Conservation (phyloP, 2,329 filamentous ascomycete genomes). For the Fonsecaea pugnacius region DNA sequence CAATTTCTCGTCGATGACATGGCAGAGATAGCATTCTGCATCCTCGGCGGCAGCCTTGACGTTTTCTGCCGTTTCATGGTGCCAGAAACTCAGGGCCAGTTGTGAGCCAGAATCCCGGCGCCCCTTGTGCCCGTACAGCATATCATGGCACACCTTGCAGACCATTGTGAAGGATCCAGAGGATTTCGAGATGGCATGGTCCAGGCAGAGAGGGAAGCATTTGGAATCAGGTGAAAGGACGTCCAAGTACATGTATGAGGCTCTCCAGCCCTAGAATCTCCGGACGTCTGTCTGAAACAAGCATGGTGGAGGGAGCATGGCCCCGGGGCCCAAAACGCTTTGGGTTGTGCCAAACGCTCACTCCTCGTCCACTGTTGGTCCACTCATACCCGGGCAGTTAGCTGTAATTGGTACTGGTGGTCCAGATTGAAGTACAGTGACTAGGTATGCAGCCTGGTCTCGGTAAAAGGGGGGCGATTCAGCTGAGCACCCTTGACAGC, state of each 20-base stretch:
- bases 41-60: neutral
- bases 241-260: neutral
- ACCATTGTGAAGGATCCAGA: conserved; percentile 10
- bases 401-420: no score
- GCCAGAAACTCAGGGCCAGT: conserved; percentile 12
- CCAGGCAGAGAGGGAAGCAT: neutral
- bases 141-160: conserved; percentile 22
- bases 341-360: neutral
- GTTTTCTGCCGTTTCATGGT: conserved; percentile 8
- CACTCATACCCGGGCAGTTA: neutral
- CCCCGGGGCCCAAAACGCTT: neutral
- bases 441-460: no score
- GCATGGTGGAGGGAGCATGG: neutral
- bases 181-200: neutral
- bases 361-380: neutral
- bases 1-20: conserved; percentile 7
- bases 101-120: conserved; percentile 7
- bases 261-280: neutral
- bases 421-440: no score
- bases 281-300: neutral
- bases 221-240: neutral
- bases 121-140: conserved; percentile 17
- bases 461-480: neutral
- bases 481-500: neutral
- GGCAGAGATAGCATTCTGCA: conserved; percentile 19